These are phyloP conservation scores for Potentilla sterilis DNA, from an alignment of 306 rosid genomes.

Conservation along the genomic window DNA sequence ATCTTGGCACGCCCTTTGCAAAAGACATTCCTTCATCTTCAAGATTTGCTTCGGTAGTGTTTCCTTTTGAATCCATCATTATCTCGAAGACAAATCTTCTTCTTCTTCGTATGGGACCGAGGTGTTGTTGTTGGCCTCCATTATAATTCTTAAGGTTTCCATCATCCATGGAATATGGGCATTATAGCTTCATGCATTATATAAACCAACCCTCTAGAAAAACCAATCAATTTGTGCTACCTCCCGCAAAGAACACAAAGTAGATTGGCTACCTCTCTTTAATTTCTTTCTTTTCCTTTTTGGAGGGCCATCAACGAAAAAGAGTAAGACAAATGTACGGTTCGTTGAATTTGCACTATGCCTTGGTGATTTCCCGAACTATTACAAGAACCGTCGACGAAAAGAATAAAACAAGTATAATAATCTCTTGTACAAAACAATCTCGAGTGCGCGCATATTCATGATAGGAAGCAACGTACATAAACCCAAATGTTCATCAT, in stretches of 20 bases:
- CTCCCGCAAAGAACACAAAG: constrained; percentile 13
- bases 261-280: constrained; percentile 19
- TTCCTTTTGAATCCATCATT: constrained; percentile 22
- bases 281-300: not conserved
- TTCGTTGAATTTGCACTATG: not conserved
- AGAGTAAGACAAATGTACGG: not conserved
- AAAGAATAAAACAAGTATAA: not conserved
- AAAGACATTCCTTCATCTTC: constrained; percentile 9
- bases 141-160: constrained; percentile 11
- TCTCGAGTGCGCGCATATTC: too few relatives aligned
- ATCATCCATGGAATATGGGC: not conserved
- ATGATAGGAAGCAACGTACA: too few relatives aligned
- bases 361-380: not conserved
- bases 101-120: constrained; percentile 1
- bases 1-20: constrained; percentile 18
- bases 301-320: constrained; percentile 5
- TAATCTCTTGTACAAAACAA: not conserved
- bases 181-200: not conserved
- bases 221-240: not conserved
- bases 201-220: not conserved
- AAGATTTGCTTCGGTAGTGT: constrained; percentile 12
- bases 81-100: constrained; percentile 2
- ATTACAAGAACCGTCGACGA: too few relatives aligned
- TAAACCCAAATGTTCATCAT: not conserved
- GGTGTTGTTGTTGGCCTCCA: constrained; percentile 4